These are phyloP conservation scores for Ceratobasidium sp. DNA, from an alignment of 1,284 basidiomycete genomes.

Conservation along the genomic window DNA sequence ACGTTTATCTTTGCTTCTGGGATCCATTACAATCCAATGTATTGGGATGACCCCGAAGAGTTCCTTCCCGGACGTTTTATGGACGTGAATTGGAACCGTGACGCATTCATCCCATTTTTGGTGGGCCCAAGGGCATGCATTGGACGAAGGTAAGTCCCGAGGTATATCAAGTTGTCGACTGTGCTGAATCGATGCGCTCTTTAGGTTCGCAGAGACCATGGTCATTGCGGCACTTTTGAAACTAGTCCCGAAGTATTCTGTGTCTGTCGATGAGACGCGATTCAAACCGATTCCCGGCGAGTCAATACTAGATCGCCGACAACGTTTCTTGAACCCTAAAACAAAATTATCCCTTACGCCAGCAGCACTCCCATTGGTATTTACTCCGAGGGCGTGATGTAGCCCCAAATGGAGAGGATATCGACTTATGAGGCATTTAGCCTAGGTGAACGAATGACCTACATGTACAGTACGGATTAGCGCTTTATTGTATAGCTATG, in stretches of 20 bases:
- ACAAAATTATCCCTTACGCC: neutral
- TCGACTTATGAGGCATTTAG: too few species aligned
- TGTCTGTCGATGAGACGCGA: neutral
- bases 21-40: conserved; percentile 15
- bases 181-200: neutral
- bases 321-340: neutral
- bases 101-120: conserved; percentile 40
- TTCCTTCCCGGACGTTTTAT: conserved; percentile 31
- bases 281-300: neutral
- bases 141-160: conserved; percentile 27
- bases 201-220: conserved; percentile 28
- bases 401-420: too few species aligned
- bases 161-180: neutral
- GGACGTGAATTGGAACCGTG: conserved; percentile 37
- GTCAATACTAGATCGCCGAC: neutral
- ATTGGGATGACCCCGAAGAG: conserved; percentile 38
- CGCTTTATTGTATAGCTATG: too few species aligned
- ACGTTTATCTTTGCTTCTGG: neutral
- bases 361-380: neutral
- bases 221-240: neutral
- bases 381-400: neutral
- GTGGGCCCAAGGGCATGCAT: conserved; percentile 32
- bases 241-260: conserved; percentile 8
- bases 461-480: too few species aligned
- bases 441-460: too few species aligned